Conservation (phyloP, 2,329 filamentous ascomycete species). For the Apiospora hydei region DNA sequence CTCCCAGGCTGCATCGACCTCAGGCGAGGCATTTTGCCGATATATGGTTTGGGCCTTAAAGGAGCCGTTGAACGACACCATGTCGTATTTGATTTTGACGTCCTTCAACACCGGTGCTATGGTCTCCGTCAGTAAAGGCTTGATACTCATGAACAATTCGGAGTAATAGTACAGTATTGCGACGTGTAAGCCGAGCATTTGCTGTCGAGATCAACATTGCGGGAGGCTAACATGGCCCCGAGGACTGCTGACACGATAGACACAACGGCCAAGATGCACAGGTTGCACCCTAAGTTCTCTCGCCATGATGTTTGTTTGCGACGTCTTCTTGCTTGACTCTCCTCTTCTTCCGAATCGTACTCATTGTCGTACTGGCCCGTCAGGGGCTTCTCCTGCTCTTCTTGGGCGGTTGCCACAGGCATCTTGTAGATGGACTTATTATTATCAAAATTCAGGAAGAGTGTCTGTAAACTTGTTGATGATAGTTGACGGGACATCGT, state of each 20-base stretch:
- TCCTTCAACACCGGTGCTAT: slow-evolving; percentile 43
- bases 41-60: slow-evolving; percentile 63
- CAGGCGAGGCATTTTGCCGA: slow-evolving; percentile 55
- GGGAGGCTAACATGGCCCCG: slow-evolving; percentile 14
- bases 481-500: neutral
- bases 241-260: neutral
- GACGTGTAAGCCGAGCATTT: slow-evolving; percentile 22
- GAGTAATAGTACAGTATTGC: slow-evolving; percentile 18
- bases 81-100: slow-evolving; percentile 49
- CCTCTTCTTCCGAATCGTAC: neutral
- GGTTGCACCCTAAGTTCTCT: neutral
- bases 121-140: neutral
- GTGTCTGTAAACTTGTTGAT: neutral
- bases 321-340: neutral
- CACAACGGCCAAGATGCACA: slow-evolving; percentile 14
- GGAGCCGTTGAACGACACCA: slow-evolving; percentile 60
- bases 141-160: no score
- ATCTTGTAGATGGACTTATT: neutral
- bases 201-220: slow-evolving; percentile 23
- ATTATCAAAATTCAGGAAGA: neutral
- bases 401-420: neutral
- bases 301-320: neutral
- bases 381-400: slow-evolving; percentile 17
- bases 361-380: slow-evolving; percentile 21
- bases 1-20: slow-evolving; percentile 65